Percentiles rank a stretch among this genome's conserved stretches.
These are phyloP conservation scores for Abrus precatorius DNA, from an alignment of 306 rosid genomes.

Conservation along the genomic window DNA sequence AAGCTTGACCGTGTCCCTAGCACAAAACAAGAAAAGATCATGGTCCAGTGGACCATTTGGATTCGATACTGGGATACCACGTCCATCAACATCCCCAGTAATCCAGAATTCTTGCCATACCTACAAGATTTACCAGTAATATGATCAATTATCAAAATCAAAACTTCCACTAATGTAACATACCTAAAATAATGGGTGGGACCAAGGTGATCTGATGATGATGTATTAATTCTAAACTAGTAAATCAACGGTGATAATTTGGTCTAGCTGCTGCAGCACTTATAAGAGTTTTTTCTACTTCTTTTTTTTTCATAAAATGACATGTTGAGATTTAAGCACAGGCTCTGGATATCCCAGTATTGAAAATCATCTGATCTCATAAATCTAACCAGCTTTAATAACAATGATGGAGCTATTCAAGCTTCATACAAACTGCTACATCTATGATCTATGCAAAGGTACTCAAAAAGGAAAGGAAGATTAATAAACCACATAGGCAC, in stretches of 20 bases:
- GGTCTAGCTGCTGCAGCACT: conserved; percentile 6
- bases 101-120: conserved; percentile 99
- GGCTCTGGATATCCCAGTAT: conserved; percentile 13
- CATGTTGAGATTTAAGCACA: neutral
- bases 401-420: conserved; percentile 6
- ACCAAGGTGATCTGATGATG: conserved; percentile 14
- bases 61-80: conserved; percentile 82
- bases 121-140: conserved; percentile 55
- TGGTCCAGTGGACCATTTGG: conserved; percentile 93
- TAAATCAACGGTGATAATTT: neutral
- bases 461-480: conserved; percentile 24
- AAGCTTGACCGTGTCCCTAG: conserved; percentile 91
- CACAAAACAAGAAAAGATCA: conserved; percentile 89
- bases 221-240: neutral
- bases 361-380: neutral
- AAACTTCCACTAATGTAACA: conserved; percentile 5
- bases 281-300: neutral
- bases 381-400: conserved; percentile 6
- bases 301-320: neutral
- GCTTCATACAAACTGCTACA: conserved; percentile 17
- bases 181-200: neutral
- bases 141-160: conserved; percentile 42
- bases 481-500: conserved; percentile 29
- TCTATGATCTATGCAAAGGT: neutral
- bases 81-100: conserved; percentile 94